Conservation (phyloP, 2,329 filamentous ascomycete genomes). For the Neofusicoccum parvum region DNA sequence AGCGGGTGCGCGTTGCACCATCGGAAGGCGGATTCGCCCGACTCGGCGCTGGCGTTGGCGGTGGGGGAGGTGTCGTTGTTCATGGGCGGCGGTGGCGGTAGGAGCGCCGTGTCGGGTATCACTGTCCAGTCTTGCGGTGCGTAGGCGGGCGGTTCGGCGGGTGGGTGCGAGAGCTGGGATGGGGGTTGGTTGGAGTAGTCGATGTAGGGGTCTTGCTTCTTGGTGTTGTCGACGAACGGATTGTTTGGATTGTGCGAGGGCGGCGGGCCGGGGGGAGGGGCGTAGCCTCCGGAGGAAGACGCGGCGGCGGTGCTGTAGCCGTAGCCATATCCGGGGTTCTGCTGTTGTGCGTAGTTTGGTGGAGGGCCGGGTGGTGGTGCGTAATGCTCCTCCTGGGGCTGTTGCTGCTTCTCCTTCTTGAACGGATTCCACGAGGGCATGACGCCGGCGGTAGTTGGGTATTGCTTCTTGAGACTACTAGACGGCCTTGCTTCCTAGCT, state of each 20-base stretch:
- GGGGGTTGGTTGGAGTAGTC: constrained; percentile 26
- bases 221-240: constrained; percentile 5
- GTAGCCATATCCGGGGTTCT: constrained; percentile 23
- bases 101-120: constrained; percentile 71
- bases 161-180: constrained; percentile 28
- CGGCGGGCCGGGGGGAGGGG: constrained; percentile 26
- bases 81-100: constrained; percentile 72
- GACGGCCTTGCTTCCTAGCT: neutral
- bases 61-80: constrained; percentile 67
- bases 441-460: neutral
- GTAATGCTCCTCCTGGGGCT: constrained; percentile 7
- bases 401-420: constrained; percentile 12
- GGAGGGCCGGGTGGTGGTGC: constrained; percentile 27
- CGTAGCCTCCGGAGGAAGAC: constrained; percentile 23
- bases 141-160: constrained; percentile 51
- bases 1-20: constrained; percentile 69
- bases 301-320: constrained; percentile 24
- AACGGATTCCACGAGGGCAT: constrained; percentile 14
- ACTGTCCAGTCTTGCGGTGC: constrained; percentile 69
- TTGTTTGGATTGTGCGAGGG: constrained; percentile 21
- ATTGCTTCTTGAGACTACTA: neutral
- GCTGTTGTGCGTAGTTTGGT: constrained; percentile 23
- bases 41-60: constrained; percentile 67
- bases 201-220: neutral
- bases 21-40: constrained; percentile 64